These are phyloP conservation scores for Lipomyces yamadae DNA, from an alignment of 805 yeast genomes.

Conservation along the genomic window DNA sequence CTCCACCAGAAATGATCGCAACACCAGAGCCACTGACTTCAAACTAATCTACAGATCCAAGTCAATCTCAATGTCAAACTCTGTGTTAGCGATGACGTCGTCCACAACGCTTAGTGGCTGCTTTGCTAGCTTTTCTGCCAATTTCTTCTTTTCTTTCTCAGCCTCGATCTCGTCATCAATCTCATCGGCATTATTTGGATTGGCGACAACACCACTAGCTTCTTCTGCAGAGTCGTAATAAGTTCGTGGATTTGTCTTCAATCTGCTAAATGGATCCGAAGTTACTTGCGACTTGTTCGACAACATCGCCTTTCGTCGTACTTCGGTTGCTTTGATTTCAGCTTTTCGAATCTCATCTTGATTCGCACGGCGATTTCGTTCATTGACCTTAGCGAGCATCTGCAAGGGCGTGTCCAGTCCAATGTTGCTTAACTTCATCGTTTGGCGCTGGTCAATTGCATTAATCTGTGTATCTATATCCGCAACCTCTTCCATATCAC, in stretches of 20 bases:
- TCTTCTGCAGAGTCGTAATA: conserved; percentile 62
- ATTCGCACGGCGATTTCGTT: conserved; percentile 83
- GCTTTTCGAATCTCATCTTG: conserved; percentile 78
- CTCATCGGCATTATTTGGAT: conserved; percentile 59
- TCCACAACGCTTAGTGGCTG: conserved; percentile 43
- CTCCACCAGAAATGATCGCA: neutral
- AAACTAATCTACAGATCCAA: conserved; percentile 17
- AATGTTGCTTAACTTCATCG: conserved; percentile 8
- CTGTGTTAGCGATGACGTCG: conserved; percentile 48
- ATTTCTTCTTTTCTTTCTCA: conserved; percentile 52
- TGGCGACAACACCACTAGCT: conserved; percentile 51
- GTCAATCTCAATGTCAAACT: conserved; percentile 47
- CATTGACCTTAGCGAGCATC: conserved; percentile 73
- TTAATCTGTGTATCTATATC: conserved; percentile 45
- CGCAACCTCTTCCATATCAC: conserved; percentile 44
- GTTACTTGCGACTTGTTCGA: conserved; percentile 41
- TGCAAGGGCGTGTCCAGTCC: conserved; percentile 37
- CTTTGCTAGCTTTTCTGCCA: conserved; percentile 31
- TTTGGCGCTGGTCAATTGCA: conserved; percentile 38
- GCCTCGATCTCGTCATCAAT: conserved; percentile 53
- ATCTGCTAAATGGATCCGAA: conserved; percentile 83
- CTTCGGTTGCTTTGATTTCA: conserved; percentile 66
- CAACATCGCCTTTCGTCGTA: conserved; percentile 47
- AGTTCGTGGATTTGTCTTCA: conserved; percentile 83
- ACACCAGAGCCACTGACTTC: neutral